Base-by-base conservation (phyloP, 768 basidiomycete genomes). In the Suillus subalutaceus region DNA sequence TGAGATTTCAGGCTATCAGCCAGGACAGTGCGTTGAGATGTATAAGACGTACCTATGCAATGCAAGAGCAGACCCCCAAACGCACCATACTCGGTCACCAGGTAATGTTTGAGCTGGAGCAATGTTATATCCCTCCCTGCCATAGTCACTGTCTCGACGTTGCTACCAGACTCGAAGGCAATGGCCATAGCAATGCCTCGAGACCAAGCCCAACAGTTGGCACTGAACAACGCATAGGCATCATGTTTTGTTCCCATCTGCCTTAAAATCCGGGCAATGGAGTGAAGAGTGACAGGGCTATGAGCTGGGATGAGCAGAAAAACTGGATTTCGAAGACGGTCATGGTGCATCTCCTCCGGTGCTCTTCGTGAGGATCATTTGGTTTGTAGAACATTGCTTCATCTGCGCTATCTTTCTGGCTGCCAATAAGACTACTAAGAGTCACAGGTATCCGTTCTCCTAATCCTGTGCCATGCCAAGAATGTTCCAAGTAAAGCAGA, bases 201-300 rank as follows among this genome's bases (percentile, higher is more conserved):
- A 59, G 58, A 59, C 58, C 58, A 59, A 18, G 58, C 58, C 58
- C 58, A 59, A 26, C 58, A 59, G 6, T 59, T 59, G 26, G 58
- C 58, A 30, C 58, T 59, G 26, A 59, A 59, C 16, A 59, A 59
- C 1, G 58, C 58, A 41, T 59, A 59, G 23, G 58, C 58, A 6
- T 10, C 5, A 41, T 59, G 58, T 30, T 59, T 26, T 16, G 7
- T 41, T 3, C 58, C 58, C 3, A 30, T 10, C 20, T 59, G 58
- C 23, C 16, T 41, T 16, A 59, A 40, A 59, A 59, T 41, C 18
- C 26, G 40, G 16, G 58, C 58, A 41, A 59, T 41, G 9, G 16
- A 41, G 41, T 59, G 40, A 30, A 59, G 58, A 30, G 58, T 59
- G 16, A 40, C 40, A 18, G 58, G 16, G 23, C 23, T 18, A 41